phyloP scores from a whole-genome alignment of 2,329 filamentous ascomycete genomes.

The Diatrype stigma region DNA sequence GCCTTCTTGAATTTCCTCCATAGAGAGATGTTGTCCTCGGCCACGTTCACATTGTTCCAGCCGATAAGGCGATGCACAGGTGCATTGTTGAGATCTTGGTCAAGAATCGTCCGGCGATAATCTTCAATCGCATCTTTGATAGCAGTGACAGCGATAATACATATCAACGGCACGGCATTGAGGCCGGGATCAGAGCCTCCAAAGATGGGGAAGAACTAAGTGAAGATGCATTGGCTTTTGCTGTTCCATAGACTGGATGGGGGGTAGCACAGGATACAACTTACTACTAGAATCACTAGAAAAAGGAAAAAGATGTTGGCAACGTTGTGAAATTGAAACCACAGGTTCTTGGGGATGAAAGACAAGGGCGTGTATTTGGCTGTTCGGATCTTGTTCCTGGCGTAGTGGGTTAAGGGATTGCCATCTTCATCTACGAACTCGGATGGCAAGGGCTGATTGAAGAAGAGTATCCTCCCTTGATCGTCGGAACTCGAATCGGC shows the following conservation, averaged over 20 bases:
- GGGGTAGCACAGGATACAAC: constrained; percentile 33
- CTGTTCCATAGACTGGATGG: neutral
- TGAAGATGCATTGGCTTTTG: constrained; percentile 20
- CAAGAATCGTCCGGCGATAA: constrained; percentile 83
- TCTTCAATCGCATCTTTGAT: constrained; percentile 96
- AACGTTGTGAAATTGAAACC: constrained; percentile 97
- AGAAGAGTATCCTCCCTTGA: constrained; percentile 64
- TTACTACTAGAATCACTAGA: constrained; percentile 87
- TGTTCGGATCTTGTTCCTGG: constrained; percentile 94
- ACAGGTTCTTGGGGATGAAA: constrained; percentile 95
- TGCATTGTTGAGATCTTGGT: constrained; percentile 94
- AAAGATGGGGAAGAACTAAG: constrained; percentile 92
- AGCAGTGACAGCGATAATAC: constrained; percentile 83
- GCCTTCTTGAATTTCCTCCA: constrained; percentile 94
- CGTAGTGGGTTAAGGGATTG: constrained; percentile 63
- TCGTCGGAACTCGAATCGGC: constrained; percentile 35
- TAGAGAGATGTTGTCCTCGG: constrained; percentile 75
- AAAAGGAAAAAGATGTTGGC: constrained; percentile 99
- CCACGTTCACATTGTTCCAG: constrained; percentile 91
- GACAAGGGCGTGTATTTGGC: constrained; percentile 95
- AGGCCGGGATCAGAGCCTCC: constrained; percentile 86
- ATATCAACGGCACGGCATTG: constrained; percentile 85
- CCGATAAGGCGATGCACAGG: constrained; percentile 84
- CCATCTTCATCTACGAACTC: constrained; percentile 78
- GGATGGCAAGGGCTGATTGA: constrained; percentile 77